Evolutionary conservation across 164 flowering plant genomes (phyloP).

Genomic region (Vitis rotundifolia): DNA sequence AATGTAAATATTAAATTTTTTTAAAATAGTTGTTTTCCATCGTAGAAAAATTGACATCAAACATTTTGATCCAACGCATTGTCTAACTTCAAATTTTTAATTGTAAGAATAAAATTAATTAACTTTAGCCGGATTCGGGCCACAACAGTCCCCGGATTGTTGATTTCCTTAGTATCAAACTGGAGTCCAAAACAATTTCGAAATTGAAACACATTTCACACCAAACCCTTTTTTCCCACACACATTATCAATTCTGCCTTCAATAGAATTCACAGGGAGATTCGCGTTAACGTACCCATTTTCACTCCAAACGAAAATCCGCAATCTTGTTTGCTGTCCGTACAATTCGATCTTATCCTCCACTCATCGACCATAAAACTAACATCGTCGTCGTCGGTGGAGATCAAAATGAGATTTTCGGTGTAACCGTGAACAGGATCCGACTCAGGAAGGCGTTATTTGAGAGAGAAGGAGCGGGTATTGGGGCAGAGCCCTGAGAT

Average conservation of each 20-base stretch:
- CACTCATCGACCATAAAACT: conserved; percentile 26
- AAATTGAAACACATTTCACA: background rate
- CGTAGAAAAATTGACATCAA: no score
- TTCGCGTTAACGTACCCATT: background rate
- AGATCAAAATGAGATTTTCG: conserved; percentile 14
- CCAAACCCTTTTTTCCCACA: no score
- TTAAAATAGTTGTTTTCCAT: no score
- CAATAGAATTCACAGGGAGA: no score
- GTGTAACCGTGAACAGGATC: conserved; percentile 1
- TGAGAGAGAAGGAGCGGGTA: conserved; percentile 16
- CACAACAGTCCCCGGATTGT: background rate
- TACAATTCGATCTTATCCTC: conserved; percentile 16
- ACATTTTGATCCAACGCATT: no score
- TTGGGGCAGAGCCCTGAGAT: conserved; percentile 23
- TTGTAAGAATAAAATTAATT: no score
- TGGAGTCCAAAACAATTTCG: background rate
- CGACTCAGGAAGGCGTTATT: conserved; percentile 18
- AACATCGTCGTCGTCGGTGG: conserved; percentile 30
- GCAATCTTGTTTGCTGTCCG: conserved; percentile 20
- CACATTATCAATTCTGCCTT: no score
- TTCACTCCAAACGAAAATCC: conserved; percentile 22
- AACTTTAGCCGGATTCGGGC: background rate
- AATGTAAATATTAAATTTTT: no score
- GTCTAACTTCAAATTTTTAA: no score
- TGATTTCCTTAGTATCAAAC: background rate